phyloP scores from a whole-genome alignment of 208 protist species.

The Acanthamoeba rhysodes region DNA sequence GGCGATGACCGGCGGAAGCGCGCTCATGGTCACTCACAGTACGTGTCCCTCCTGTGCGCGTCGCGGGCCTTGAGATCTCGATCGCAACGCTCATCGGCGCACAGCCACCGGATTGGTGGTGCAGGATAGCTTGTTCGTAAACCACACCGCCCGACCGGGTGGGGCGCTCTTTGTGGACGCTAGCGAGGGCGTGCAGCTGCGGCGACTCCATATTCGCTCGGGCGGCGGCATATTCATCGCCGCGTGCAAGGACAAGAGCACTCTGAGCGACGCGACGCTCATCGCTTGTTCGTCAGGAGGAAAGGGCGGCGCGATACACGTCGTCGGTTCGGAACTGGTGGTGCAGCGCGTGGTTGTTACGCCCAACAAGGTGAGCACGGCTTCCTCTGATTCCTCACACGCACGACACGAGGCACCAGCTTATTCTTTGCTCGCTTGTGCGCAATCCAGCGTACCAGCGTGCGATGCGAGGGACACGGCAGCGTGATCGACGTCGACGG shows the following conservation, averaged over 20 bases:
- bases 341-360: background rate
- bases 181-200: background rate
- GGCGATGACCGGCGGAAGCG: background rate
- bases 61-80: too few species aligned
- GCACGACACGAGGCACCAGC: background rate
- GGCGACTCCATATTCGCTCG: background rate
- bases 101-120: background rate
- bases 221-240: background rate
- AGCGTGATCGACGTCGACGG: constrained; percentile 1
- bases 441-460: background rate
- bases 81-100: background rate
- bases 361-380: background rate
- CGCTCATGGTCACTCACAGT: constrained; percentile 16
- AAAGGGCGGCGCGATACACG: background rate
- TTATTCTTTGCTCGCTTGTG: background rate
- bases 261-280: background rate
- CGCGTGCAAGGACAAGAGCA: background rate
- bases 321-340: background rate
- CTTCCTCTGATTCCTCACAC: background rate
- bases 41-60: background rate
- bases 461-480: background rate
- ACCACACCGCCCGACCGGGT: background rate
- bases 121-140: background rate
- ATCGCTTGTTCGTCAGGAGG: background rate
- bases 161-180: background rate